Evolutionary conservation across 2,329 filamentous ascomycete species (phyloP), one percentile per base, ranked within the genome.

Genomic region (Grosmannia penicillata): DNA sequence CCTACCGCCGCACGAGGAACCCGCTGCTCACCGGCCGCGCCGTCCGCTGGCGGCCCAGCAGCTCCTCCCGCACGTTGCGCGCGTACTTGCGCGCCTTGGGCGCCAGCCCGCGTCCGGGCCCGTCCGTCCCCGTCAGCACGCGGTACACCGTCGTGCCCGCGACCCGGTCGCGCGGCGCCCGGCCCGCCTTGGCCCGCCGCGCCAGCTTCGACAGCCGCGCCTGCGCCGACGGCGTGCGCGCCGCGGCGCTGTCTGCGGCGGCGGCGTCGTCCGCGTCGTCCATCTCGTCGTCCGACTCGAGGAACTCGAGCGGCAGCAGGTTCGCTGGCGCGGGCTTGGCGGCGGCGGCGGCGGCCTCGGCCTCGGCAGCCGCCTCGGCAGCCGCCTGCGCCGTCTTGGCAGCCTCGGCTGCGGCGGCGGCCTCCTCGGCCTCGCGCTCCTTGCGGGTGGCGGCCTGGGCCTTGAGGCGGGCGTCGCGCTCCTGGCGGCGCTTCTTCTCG

Each of bases 141-240:
- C 71, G 57, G 48, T 70, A 75, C 37, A 69, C 61, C 3, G 71
- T 75, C 11, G 61, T 56, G 3, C 70, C 70, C n/a, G 72, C 53
- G 36, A 57, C 54, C 48, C 62, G 56, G 48, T 75, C 71, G 32
- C 53, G 55, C 8, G 63, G 62, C 13, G 53, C 55, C 40, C 54
- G 34, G n/a, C n/a, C n/a, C n/a, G n/a, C n/a, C n/a, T 21, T 23
- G 11, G 33, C 11, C 4, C 23, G 33, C 11, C 14, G 44, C 22
- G 47, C 50, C 40, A 52, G 54, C 49, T 65, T 58, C 4, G 60
- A 54, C 7, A 51, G 33, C n/a, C 10, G 23, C 14, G 4, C n/a
- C 33, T 14, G 22, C 8, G 21, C 19, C 6, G 26, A 22, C 18
- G 3, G 18, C 14, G 11, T 37, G 19, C 7, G 9, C 14, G 29